Evolutionary conservation across 176 grass and related monocot genomes (phyloP).

Genomic region (Saccharum officinarum): DNA sequence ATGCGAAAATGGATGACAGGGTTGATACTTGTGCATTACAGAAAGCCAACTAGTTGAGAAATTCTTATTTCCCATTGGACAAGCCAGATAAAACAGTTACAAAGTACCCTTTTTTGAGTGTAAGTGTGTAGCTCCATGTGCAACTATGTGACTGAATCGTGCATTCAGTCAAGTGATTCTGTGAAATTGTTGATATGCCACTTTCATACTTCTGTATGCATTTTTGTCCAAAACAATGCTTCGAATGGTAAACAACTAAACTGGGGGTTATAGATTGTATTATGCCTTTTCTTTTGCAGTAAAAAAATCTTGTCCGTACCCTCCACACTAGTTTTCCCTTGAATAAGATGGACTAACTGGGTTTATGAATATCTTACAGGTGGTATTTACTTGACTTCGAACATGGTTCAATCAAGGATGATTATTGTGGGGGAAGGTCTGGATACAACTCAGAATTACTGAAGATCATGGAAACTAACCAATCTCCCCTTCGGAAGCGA

Average conservation of each 20-base stretch:
- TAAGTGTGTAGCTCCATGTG: neutral
- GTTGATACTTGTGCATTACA: neutral
- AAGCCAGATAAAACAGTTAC: neutral
- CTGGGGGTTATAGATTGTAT: neutral
- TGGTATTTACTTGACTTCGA: constrained; percentile 79
- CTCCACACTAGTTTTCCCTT: neutral
- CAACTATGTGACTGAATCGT: neutral
- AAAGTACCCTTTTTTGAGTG: neutral
- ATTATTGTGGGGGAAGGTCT: constrained; percentile 54
- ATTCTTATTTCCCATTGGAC: neutral
- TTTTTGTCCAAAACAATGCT: neutral
- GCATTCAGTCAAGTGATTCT: neutral
- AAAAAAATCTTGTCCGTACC: constrained; percentile 1
- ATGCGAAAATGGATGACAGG: neutral
- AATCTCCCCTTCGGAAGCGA: constrained; percentile 60
- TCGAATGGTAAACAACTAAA: neutral
- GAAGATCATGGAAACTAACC: constrained; percentile 64
- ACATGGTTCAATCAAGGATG: constrained; percentile 62
- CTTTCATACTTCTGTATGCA: neutral
- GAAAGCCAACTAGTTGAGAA: neutral
- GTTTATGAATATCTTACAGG: constrained; percentile 44
- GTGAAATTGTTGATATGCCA: neutral
- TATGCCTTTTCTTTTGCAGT: constrained; percentile 8
- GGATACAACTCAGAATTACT: constrained; percentile 50
- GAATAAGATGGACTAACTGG: constrained; percentile 23